These are phyloP conservation scores for Kuraishia ogatae DNA, from an alignment of 805 yeast species.

Conservation along the genomic window DNA sequence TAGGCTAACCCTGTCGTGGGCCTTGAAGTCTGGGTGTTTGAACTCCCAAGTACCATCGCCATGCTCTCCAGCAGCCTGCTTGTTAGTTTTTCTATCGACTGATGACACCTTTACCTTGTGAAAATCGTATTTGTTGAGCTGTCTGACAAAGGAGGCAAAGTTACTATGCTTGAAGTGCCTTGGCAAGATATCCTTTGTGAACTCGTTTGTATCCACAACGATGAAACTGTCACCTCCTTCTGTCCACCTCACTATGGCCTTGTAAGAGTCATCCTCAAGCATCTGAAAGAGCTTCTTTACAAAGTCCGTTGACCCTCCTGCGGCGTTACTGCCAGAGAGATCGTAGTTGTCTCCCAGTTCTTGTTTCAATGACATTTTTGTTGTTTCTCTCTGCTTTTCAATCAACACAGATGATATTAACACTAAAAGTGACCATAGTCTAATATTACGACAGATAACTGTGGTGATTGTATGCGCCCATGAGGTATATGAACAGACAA, in stretches of 20 bases:
- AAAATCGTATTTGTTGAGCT: slow-evolving; percentile 92
- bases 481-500: too few relatives aligned
- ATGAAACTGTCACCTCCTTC: slow-evolving; percentile 79
- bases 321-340: neutral
- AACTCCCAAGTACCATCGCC: slow-evolving; percentile 92
- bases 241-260: slow-evolving; percentile 79
- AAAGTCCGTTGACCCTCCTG: slow-evolving; percentile 61
- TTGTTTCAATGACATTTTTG: neutral
- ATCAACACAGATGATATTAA: too few relatives aligned
- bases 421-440: neutral
- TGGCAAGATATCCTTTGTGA: slow-evolving; percentile 83
- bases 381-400: too few relatives aligned
- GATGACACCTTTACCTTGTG: slow-evolving; percentile 81
- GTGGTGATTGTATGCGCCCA: too few relatives aligned
- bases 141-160: slow-evolving; percentile 92
- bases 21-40: slow-evolving; percentile 80
- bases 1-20: slow-evolving; percentile 67
- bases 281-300: slow-evolving; percentile 74
- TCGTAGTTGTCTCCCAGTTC: neutral
- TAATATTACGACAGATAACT: neutral
- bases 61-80: slow-evolving; percentile 60
- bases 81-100: slow-evolving; percentile 41
- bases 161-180: slow-evolving; percentile 91
- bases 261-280: slow-evolving; percentile 75
- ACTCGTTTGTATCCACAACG: slow-evolving; percentile 82